Evolutionary conservation across 768 basidiomycete genomes (phyloP), one percentile per base, ranked within the genome.

Genomic region (Agrocybe praecox): DNA sequence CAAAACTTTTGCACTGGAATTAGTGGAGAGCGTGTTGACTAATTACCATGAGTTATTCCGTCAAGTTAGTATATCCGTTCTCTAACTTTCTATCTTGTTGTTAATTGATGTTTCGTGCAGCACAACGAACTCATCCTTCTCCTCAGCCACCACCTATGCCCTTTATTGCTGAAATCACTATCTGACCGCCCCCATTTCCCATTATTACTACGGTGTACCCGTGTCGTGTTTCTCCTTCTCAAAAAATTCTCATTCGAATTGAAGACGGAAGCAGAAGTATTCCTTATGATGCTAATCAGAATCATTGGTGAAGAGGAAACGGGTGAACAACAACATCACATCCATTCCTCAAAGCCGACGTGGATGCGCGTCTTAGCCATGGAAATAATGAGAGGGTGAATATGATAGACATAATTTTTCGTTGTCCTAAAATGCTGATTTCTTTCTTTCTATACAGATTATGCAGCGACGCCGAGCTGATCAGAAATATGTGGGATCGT

Each of bases 1-100:
- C 65, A 89, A 95, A 72, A 98, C 97, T 0, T 98, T 98, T 62
- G 94, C 95, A 0, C 74, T 99, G n/a, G 96, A 99, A 72, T 76
- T 98, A 52, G 94, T 98, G 34, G 96, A 99, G 74, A 98, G 96
- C 65, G 92, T 98, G 2, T 75, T 99, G 49, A 95, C 94, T 7
- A 95, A 96, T 67, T 95, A 96, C 64, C 88, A 94, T 60, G 82
- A 80, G n/a, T 77, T 94, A 0, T 95, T 96, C 68, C 82, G 89
- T 50, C 84, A 89, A 78, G 95, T 91, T 62, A 34, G 75, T 49
- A 26, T 2, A 17, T 67, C 21, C 23, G 45, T 40, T 54, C 4
- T 18, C 8, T 34, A 29, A 19, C 23, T 40, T 33, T 18, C 17
- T 24, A 36, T 56, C 1, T n/a, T 54, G 12, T 45, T 9, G 23